Evolutionary conservation across 176 grass and related monocot genomes (phyloP).

Genomic region (Chrysopogon serrulatus): DNA sequence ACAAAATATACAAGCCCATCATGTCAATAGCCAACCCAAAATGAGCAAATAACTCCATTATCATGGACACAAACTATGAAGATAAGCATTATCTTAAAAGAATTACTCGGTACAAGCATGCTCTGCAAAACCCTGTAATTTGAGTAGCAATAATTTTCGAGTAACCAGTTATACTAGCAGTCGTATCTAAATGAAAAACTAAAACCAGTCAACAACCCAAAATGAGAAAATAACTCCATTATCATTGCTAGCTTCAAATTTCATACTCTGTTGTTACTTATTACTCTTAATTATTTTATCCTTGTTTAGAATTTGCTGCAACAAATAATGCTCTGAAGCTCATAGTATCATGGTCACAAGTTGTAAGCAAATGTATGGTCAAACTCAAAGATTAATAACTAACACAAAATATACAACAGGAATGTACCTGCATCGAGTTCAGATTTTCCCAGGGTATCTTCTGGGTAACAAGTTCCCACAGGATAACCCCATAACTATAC

Average conservation of each 20-base stretch:
- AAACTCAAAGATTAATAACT: background rate
- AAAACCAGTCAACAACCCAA: background rate
- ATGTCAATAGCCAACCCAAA: no score
- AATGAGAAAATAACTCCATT: background rate
- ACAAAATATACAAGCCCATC: slow-evolving; percentile 2
- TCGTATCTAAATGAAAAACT: background rate
- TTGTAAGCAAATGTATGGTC: background rate
- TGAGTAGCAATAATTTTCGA: background rate
- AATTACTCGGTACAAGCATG: background rate
- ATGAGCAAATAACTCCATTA: no score
- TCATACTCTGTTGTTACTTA: background rate
- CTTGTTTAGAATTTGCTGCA: background rate
- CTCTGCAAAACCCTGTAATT: background rate
- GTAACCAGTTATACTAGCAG: background rate
- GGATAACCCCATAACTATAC: slow-evolving; percentile 93
- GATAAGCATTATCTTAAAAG: background rate
- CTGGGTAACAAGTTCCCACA: slow-evolving; percentile 98
- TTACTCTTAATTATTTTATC: background rate
- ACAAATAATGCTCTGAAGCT: slow-evolving; percentile 1
- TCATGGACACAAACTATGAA: slow-evolving; percentile 5
- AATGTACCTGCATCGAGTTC: slow-evolving; percentile 89
- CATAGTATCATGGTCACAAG: background rate
- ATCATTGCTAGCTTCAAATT: background rate
- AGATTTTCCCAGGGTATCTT: slow-evolving; percentile 99
- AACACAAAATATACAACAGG: background rate